Evolutionary conservation across 257 asterid species (phyloP).

Genomic region (Solanum tarijense): DNA sequence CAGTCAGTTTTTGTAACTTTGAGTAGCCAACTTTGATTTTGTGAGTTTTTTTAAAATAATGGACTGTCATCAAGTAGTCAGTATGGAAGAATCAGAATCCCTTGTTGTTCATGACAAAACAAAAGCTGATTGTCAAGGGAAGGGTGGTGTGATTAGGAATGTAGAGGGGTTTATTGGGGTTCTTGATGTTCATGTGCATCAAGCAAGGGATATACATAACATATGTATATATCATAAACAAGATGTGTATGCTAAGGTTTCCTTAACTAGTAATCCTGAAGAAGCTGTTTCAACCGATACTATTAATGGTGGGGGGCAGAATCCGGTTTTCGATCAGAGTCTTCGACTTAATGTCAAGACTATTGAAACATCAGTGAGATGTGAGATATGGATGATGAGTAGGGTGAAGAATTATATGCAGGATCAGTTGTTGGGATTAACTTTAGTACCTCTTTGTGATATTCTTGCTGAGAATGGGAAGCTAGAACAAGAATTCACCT

Average conservation of each 20-base stretch:
- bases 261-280: conserved; percentile 75
- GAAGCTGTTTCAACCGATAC: conserved; percentile 59
- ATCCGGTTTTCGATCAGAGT: conserved; percentile 73
- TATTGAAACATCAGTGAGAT: conserved; percentile 68
- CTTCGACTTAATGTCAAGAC: conserved; percentile 45
- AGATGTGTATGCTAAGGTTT: conserved; percentile 85
- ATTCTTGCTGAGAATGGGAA: conserved; percentile 54
- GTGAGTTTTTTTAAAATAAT: neutral
- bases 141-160: conserved; percentile 21
- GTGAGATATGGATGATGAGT: conserved; percentile 98
- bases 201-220: conserved; percentile 88
- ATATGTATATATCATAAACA: conserved; percentile 94
- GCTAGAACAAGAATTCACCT: conserved; percentile 74
- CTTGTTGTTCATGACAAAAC: neutral
- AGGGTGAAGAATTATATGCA: conserved; percentile 84
- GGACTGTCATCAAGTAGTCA: neutral
- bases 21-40: neutral
- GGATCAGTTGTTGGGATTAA: conserved; percentile 89
- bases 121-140: conserved; percentile 12
- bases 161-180: conserved; percentile 40
- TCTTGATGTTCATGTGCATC: conserved; percentile 72
- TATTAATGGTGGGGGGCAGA: conserved; percentile 86
- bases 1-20: neutral
- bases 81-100: neutral
- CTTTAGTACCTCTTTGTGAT: conserved; percentile 79